Evolutionary conservation across 2,329 filamentous ascomycete species (phyloP), one percentile per base, ranked within the genome.

Genomic region (Colletotrichum magnum): DNA sequence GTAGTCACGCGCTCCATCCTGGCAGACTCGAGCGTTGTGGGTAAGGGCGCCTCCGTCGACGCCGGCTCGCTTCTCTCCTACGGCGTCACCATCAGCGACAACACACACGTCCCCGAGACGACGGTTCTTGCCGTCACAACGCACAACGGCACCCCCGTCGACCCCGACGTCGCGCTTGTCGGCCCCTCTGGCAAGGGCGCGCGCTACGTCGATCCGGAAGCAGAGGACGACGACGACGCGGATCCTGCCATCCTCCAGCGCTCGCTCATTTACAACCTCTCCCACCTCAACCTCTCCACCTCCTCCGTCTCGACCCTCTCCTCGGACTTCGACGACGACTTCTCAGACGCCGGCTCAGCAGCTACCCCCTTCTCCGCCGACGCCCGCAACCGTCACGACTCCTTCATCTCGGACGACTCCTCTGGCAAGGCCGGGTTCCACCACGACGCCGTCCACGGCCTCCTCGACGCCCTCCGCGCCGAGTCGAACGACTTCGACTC

Each of bases 381-480:
- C 51, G 92, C 91, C 1, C 85, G 89, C 68, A 91, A 90, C 0
- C 87, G 91, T 64, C 87, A 90, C 45, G 90, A 89, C 32, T 94
- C 91, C 53, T 94, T 95, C 76, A 87, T 92, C 48, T 94, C 92
- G 0, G 89, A 93, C 53, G 87, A 91, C 73, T 93, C 92, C 0
- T 89, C 90, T 16, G 87, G 89, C 60, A 73, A 80, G 39, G 80
- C 83, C 24, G 78, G 90, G 67, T 98, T 98, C 86, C 93, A 97
- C 78, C 87, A 92, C 70, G 95, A 98, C 76, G 95, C 95, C 28
- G 93, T 95, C 3, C 87, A 91, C 72, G 95, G 94, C 70, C 88
- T 98, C n/a, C 87, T 95, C 71, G 95, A 98, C 75, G 93, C 94
- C 26, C 86, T 98, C 50, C 91, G 92, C 59, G 92, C 91, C 24